Conservation (phyloP, 768 basidiomycete genomes). For the Exidia glandulosa region DNA sequence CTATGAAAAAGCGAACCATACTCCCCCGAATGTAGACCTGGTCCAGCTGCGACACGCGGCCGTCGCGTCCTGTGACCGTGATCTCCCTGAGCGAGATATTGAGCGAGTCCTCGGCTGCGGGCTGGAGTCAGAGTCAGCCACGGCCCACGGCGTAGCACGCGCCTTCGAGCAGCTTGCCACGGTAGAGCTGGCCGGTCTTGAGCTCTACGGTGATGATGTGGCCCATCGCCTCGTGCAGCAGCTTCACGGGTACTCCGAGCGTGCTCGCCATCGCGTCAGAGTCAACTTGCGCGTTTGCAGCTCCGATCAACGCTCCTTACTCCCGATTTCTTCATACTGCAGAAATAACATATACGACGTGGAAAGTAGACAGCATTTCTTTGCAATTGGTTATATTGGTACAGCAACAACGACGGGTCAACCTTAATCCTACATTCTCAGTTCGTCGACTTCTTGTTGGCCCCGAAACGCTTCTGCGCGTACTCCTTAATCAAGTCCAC, state of each 20-base stretch:
- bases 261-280: conserved; percentile 22
- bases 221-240: conserved; percentile 91
- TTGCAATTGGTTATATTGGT: too few relatives aligned
- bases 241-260: conserved; percentile 91
- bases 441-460: too few relatives aligned
- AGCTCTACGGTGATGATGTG: conserved; percentile 97
- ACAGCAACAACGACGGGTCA: too few relatives aligned
- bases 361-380: too few relatives aligned
- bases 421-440: too few relatives aligned
- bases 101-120: conserved; percentile 89
- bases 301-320: neutral
- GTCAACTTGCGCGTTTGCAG: neutral
- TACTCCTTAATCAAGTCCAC: neutral
- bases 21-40: conserved; percentile 98
- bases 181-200: conserved; percentile 93
- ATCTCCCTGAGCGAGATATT: conserved; percentile 95
- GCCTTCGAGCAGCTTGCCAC: conserved; percentile 98
- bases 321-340: neutral
- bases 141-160: conserved; percentile 14
- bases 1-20: conserved; percentile 98
- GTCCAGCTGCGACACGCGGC: conserved; percentile 95
- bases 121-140: conserved; percentile 1
- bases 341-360: too few relatives aligned
- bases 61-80: conserved; percentile 95
- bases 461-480: neutral